phyloP scores from a whole-genome alignment of 345 rosid species.

The Carallia pectinifolia region DNA sequence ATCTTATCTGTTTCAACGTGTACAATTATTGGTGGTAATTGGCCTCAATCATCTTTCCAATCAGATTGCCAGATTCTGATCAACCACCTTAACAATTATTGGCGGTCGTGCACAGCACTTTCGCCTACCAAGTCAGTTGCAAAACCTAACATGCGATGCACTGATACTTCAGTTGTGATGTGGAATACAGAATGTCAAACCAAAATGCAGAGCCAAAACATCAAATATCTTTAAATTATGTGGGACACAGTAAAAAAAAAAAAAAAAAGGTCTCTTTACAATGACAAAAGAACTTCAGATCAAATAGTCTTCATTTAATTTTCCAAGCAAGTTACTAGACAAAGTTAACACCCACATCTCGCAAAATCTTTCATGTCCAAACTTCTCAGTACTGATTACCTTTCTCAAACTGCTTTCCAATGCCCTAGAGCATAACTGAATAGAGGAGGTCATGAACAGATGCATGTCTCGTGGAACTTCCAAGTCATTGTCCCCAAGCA shows the following conservation, averaged over 20 bases:
- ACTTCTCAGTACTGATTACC: conserved; percentile 6
- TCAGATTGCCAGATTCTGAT: too few species aligned
- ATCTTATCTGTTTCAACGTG: too few species aligned
- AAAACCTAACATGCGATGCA: too few species aligned
- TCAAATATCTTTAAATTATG: conserved; percentile 19
- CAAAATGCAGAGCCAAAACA: background rate
- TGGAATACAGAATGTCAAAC: background rate
- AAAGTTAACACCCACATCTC: conserved; percentile 15
- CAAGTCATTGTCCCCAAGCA: conserved; percentile 55
- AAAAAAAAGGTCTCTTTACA: conserved; percentile 2
- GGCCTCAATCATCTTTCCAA: too few species aligned
- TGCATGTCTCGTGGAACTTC: conserved; percentile 6
- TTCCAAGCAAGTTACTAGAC: conserved; percentile 17
- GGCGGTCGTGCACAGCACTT: too few species aligned
- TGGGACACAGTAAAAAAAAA: conserved; percentile 19
- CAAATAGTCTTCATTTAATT: conserved; percentile 28
- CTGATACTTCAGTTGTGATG: conserved; percentile 1
- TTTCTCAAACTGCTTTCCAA: conserved; percentile 1
- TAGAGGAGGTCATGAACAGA: conserved; percentile 4
- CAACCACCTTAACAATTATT: too few species aligned
- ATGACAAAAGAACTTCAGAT: conserved; percentile 17
- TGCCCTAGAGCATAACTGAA: conserved; percentile 15
- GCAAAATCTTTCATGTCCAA: conserved; percentile 15
- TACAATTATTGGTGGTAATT: too few species aligned
- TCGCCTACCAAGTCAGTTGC: too few species aligned